A percentile compares a stretch with the other conserved stretches of the same genome.
Conservation (phyloP, 441 rosid genomes). For the Lepidium campestre region DNA sequence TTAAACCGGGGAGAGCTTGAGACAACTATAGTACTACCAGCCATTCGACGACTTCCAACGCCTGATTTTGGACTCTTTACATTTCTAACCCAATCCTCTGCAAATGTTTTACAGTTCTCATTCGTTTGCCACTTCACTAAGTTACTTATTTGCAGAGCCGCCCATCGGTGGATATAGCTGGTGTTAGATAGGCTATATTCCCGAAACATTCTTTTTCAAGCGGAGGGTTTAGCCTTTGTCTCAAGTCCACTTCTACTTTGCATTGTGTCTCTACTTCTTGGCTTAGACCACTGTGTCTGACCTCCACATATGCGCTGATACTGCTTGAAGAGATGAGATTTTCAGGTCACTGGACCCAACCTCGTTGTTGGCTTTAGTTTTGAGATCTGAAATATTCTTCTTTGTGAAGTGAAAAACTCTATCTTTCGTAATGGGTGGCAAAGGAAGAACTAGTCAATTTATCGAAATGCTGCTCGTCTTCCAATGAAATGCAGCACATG, state of each 20-base stretch:
- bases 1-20: slow-evolving; percentile 30
- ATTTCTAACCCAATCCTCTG: neutral
- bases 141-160: slow-evolving; percentile 16
- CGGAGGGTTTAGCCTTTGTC: slow-evolving; percentile 3
- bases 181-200: neutral
- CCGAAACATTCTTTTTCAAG: slow-evolving; percentile 19
- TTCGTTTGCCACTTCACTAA: neutral
- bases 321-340: slow-evolving; percentile 36
- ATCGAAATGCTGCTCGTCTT: too few species aligned
- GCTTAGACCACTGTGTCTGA: neutral
- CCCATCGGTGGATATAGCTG: neutral
- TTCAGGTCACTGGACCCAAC: neutral
- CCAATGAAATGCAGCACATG: too few species aligned
- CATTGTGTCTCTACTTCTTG: neutral
- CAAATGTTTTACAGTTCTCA: neutral
- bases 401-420: slow-evolving; percentile 19
- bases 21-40: neutral
- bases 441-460: too few species aligned
- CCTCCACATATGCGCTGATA: slow-evolving; percentile 35
- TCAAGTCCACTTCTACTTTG: neutral
- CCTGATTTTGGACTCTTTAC: neutral
- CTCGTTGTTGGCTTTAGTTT: slow-evolving; percentile 30
- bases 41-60: accelerated
- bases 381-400: slow-evolving; percentile 20
- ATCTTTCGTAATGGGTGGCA: neutral